Evolutionary conservation across 1,139 yeast genomes (phyloP), one percentile per base, ranked within the genome.

Genomic region (Lodderomyces jiufengensis): DNA sequence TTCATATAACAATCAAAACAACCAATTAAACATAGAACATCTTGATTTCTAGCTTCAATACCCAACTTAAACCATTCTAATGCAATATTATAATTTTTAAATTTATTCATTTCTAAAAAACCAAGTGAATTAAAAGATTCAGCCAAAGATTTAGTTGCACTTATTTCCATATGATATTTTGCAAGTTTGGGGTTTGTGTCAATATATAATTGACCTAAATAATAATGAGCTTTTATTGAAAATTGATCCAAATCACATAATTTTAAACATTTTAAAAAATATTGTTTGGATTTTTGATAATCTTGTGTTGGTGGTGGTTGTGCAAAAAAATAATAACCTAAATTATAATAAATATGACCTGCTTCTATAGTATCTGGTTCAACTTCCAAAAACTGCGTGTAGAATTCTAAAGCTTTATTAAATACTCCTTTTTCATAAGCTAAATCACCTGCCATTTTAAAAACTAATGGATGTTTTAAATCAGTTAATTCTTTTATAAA

Each of bases 31-130:
- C 94, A 85, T 27, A 78, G 70, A 30, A 77, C 66, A 46, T 76
- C 81, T 9, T 10, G 5, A 23, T 68, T 69, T 36, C 50, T 55
- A 3, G 84, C 63, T 43, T 84, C 92, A 26, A 76, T 69, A 0
- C 96, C 97, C 31, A 88, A 60, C 47, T 75, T 76, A 60, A 88
- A 87, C 97, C 97, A 90, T 51, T 86, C 87, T 27, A 70, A 61
- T 0, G 95, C 86, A 46, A 77, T 77, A 4, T 43, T 39, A 13
- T 55, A 50, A 47, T 79, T 66, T n/a, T 66, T 61, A 52, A 80
- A 84, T 39, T 81, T 75, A 46, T 79, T 79, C 63, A 87, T 59
- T 47, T 87, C 92, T 44, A 87, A 57, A 53, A 82, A 84, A 1
- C 97, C 97, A 33, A 88, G 61, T 18, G 81, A 76, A 12, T 80